Base-by-base conservation (phyloP, 2,329 filamentous ascomycete genomes). In the Botryotinia calthae region DNA sequence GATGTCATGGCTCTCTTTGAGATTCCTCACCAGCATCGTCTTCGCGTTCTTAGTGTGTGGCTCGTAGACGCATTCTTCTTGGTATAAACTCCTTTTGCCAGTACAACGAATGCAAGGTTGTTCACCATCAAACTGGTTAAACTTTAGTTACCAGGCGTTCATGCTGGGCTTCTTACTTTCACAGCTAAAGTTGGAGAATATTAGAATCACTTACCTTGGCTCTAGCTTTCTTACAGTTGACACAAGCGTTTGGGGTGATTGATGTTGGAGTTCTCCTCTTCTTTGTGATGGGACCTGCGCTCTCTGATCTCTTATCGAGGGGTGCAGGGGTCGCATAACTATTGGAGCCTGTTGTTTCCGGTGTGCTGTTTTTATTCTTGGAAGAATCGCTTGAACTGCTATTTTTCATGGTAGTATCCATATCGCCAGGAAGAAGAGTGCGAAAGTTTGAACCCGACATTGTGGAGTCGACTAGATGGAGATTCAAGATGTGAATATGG, bases 41-140 rank as follows among this genome's bases (percentile, higher is more conserved):
- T 82, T 82, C 34, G 78, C 79, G 74, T 80, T 78, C 72, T 82
- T 82, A 75, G 79, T 77, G 75, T 81, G 80, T 34, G 79, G 76
- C 65, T 81, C 79, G 76, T 81, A 82, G 31, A 76, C 58, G 67
- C 81, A 82, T 14, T 78, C 74, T 31, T 58, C 48, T 10, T 28
- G 25, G n/a, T 64, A 73, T 42, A 78, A 76, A 58, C 72, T 63
- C 40, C 78, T 79, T n/a, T 73, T 73, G 51, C 51, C 28, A 25
- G 75, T 73, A 76, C 81, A 82, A 70, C 80, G 78, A 63, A 76
- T 76, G 73, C 81, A 82, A 44, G 79, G 79, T 68, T 78, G 77
- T 69, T 79, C 76, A 22, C 81, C 81, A 76, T 82, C 80, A 73
- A 80, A 82, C 81, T 81, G 70, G 20, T 10, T 46, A 37, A 9